Conservation (phyloP, 2,329 filamentous ascomycete species). For the Emergomyces africanus region DNA sequence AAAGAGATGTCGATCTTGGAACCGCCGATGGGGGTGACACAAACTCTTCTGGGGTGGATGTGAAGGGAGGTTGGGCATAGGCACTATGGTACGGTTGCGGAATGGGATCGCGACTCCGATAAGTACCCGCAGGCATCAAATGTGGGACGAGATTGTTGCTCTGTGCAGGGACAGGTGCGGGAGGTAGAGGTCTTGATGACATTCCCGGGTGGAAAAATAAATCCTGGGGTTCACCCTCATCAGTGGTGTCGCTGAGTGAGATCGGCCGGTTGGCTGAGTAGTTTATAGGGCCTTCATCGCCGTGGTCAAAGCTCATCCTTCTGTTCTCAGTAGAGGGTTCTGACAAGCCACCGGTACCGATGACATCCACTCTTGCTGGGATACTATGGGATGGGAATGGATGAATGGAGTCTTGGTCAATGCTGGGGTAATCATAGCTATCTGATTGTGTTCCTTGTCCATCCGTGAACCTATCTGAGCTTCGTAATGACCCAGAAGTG, state of each 20-base stretch:
- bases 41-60: constrained; percentile 39
- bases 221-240: constrained; percentile 65
- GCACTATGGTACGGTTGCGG: constrained; percentile 23
- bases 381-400: constrained; percentile 44
- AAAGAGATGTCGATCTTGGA: constrained; percentile 67
- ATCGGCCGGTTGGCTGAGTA: constrained; percentile 35
- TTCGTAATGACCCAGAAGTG: constrained; percentile 5
- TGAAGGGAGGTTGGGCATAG: constrained; percentile 25
- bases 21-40: constrained; percentile 37
- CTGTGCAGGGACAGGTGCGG: constrained; percentile 47
- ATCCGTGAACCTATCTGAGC: constrained; percentile 11
- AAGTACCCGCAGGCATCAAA: constrained; percentile 45
- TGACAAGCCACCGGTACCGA: constrained; percentile 78
- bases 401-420: constrained; percentile 41
- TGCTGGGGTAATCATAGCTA: constrained; percentile 24
- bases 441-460: constrained; percentile 15
- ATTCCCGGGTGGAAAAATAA: constrained; percentile 89
- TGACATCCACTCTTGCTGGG: constrained; percentile 68
- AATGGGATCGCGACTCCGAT: constrained; percentile 38
- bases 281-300: constrained; percentile 59
- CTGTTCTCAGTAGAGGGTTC: constrained; percentile 52
- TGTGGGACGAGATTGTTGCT: constrained; percentile 35
- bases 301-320: constrained; percentile 82
- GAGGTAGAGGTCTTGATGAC: constrained; percentile 45
- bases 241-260: constrained; percentile 50